Conservation (phyloP, 2,329 filamentous ascomycete genomes). For the Lachnellula hyalina region DNA sequence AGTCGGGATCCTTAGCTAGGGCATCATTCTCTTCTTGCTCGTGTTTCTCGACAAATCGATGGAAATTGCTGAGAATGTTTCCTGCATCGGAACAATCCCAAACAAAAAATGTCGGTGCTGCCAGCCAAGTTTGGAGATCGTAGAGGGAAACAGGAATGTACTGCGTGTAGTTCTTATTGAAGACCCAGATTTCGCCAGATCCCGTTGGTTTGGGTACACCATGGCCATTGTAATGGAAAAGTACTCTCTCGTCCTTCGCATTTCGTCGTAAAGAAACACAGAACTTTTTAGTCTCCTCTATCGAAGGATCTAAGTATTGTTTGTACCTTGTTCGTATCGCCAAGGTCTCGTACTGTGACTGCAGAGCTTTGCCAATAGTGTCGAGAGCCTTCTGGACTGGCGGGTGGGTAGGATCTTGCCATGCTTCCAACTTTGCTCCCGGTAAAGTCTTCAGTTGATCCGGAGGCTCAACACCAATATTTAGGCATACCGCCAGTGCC, state of each 20-base stretch:
- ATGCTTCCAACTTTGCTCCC: conserved; percentile 89
- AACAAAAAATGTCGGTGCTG: conserved; percentile 91
- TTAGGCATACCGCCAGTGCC: conserved; percentile 87
- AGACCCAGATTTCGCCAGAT: conserved; percentile 98
- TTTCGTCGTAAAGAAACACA: conserved; percentile 84
- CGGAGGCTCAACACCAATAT: conserved; percentile 95
- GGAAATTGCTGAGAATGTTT: conserved; percentile 92
- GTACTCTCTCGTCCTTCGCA: conserved; percentile 88
- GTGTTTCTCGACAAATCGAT: conserved; percentile 91
- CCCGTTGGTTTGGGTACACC: conserved; percentile 93
- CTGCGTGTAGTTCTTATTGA: conserved; percentile 97
- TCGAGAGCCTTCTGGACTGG: conserved; percentile 82
- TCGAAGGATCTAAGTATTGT: conserved; percentile 91
- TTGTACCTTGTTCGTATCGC: conserved; percentile 96
- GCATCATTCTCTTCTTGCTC: conserved; percentile 80
- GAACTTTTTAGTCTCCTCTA: conserved; percentile 96
- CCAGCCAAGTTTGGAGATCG: conserved; percentile 92
- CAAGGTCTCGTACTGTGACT: conserved; percentile 92
- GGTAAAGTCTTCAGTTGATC: conserved; percentile 95
- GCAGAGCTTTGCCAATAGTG: conserved; percentile 92
- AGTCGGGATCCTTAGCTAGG: conserved; percentile 71
- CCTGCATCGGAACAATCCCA: conserved; percentile 97
- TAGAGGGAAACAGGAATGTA: conserved; percentile 97
- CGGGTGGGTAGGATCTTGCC: conserved; percentile 84
- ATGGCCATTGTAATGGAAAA: conserved; percentile 99